Evolutionary conservation across 2,329 filamentous ascomycete genomes (phyloP).

Genomic region (Aspergillus pseudotamarii): DNA sequence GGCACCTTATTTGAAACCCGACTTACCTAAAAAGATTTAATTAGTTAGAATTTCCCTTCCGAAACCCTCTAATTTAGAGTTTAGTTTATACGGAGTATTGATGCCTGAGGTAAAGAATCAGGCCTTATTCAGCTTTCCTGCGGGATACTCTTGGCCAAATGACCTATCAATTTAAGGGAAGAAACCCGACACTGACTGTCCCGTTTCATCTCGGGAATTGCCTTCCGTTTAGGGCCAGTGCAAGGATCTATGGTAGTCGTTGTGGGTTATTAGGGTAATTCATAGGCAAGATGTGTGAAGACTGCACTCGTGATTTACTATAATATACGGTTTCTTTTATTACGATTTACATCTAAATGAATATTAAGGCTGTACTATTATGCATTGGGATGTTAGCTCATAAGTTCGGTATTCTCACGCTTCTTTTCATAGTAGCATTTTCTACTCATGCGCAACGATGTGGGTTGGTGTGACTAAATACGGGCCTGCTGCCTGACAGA

Average conservation of each 20-base stretch:
- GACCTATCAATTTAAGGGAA: background rate
- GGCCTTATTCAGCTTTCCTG: background rate
- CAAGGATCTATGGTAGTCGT: background rate
- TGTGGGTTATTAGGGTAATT: background rate
- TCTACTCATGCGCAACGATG: no score
- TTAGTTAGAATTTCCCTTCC: background rate
- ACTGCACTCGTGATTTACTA: background rate
- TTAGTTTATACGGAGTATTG: background rate
- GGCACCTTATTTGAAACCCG: background rate
- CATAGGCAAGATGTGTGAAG: background rate
- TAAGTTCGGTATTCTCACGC: no score
- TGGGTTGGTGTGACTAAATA: no score
- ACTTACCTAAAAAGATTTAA: background rate
- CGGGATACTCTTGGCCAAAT: background rate
- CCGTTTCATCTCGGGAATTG: background rate
- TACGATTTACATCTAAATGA: background rate
- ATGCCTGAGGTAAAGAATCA: background rate
- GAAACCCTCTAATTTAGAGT: background rate
- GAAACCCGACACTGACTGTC: background rate
- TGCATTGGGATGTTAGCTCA: no score
- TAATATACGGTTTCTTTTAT: background rate
- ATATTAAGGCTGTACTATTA: background rate
- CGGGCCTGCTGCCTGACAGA: no score
- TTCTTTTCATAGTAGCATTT: no score
- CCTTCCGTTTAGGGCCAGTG: background rate